Evolutionary conservation across 129 eudicot genomes (phyloP).

Genomic region (Kitagawia praeruptora): DNA sequence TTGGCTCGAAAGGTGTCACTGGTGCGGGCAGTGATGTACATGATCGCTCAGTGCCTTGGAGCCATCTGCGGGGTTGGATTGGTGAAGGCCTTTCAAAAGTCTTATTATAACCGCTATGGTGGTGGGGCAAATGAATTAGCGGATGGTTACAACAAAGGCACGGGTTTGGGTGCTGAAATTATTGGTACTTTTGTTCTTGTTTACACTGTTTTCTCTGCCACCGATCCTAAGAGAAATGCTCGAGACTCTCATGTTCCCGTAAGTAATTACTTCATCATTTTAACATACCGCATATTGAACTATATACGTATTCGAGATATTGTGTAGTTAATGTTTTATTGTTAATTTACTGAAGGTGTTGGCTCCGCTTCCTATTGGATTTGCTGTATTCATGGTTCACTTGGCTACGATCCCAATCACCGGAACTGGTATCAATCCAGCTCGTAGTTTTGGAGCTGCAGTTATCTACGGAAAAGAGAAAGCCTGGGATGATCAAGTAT

Average conservation of each 20-base stretch:
- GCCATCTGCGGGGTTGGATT: constrained; percentile 8
- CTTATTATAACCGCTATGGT: background rate
- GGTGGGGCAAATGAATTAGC: constrained; percentile 6
- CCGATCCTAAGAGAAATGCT: constrained; percentile 5
- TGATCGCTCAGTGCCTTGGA: constrained; percentile 10
- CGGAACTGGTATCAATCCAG: constrained; percentile 6
- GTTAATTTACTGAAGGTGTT: background rate
- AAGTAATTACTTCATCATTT: background rate
- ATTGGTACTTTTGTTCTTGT: constrained; percentile 11
- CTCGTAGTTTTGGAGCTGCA: constrained; percentile 9
- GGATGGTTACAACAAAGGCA: constrained; percentile 6
- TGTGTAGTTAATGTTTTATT: background rate
- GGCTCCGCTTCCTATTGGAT: constrained; percentile 11
- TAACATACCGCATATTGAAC: background rate
- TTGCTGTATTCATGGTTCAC: constrained; percentile 10
- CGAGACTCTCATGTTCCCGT: constrained; percentile 10
- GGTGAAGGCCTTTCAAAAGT: constrained; percentile 2
- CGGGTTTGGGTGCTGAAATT: constrained; percentile 9
- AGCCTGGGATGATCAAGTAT: constrained; percentile 8
- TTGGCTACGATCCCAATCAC: constrained; percentile 7
- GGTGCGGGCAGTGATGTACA: constrained; percentile 9
- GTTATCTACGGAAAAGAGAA: background rate
- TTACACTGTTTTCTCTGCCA: constrained; percentile 10
- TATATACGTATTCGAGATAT: background rate
- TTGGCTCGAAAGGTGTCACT: constrained; percentile 8